A percentile compares a stretch with the other conserved stretches of the same genome.
Conservation (phyloP, 106 monocot genomes). For the Allium sativum region DNA sequence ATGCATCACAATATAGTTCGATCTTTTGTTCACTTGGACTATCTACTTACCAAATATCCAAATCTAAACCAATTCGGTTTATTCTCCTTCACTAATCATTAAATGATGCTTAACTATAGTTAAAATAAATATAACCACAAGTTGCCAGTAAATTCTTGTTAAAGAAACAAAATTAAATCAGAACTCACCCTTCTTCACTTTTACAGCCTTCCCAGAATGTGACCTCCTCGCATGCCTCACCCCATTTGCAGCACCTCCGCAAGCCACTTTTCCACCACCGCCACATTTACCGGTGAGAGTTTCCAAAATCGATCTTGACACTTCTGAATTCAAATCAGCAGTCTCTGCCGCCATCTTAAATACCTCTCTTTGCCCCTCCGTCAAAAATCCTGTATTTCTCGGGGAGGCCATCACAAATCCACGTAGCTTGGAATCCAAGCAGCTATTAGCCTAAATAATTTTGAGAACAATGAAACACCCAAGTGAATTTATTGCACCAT, state of each 20-base stretch:
- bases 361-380: conserved; percentile 60
- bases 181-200: conserved; percentile 55
- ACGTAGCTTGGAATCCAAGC: no score
- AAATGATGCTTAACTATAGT: no score
- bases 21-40: no score
- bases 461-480: not conserved
- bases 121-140: no score
- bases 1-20: no score
- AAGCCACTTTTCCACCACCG: conserved; percentile 13
- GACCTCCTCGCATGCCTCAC: conserved; percentile 40
- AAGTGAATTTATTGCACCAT: not conserved
- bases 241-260: conserved; percentile 3
- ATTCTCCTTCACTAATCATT: no score
- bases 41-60: no score
- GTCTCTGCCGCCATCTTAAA: conserved; percentile 47
- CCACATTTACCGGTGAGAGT: conserved; percentile 13
- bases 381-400: conserved; percentile 57
- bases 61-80: no score
- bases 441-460: not conserved
- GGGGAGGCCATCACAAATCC: conserved; percentile 38
- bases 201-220: conserved; percentile 54
- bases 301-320: conserved; percentile 17
- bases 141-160: no score
- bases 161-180: no score
- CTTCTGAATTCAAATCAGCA: conserved; percentile 40